A percentile compares a stretch with the other conserved stretches of the same genome.
phyloP scores from a whole-genome alignment of 176 grass and related monocot genomes.

The Musa beccarii region DNA sequence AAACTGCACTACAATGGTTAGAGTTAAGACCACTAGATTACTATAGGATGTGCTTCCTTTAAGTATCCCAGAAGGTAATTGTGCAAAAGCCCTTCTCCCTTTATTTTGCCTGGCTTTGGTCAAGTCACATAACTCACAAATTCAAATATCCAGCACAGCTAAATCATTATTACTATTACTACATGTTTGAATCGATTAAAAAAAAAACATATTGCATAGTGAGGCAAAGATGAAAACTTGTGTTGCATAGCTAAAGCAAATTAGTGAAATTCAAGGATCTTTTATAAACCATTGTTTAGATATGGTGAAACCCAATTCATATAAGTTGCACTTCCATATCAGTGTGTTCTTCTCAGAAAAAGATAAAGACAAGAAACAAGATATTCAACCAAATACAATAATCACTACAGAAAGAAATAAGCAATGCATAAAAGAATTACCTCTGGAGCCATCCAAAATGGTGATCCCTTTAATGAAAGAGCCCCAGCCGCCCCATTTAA shows the following conservation, averaged over 20 bases:
- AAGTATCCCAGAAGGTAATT: too few relatives aligned
- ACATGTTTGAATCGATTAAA: too few relatives aligned
- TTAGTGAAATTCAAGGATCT: background rate
- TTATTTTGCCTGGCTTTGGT: background rate
- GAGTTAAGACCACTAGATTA: too few relatives aligned
- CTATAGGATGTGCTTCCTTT: too few relatives aligned
- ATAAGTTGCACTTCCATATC: too few relatives aligned
- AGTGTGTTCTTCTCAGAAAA: background rate
- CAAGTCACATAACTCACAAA: background rate
- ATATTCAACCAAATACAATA: background rate
- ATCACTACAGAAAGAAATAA: background rate
- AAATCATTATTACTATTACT: too few relatives aligned
- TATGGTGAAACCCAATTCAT: too few relatives aligned
- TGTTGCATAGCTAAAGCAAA: background rate
- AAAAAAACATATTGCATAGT: background rate
- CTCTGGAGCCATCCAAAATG: constrained; percentile 99
- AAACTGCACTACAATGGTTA: too few relatives aligned
- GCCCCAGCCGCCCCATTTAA: constrained; percentile 67
- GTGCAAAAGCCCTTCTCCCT: background rate
- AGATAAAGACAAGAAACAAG: background rate
- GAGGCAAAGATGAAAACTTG: background rate
- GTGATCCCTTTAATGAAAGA: constrained; percentile 88
- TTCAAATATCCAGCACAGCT: background rate
- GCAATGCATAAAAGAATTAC: constrained; percentile 13
- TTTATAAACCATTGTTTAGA: background rate